Evolutionary conservation across 1,284 basidiomycete species (phyloP), one percentile per base, ranked within the genome.

Genomic region (Ustilago nuda): DNA sequence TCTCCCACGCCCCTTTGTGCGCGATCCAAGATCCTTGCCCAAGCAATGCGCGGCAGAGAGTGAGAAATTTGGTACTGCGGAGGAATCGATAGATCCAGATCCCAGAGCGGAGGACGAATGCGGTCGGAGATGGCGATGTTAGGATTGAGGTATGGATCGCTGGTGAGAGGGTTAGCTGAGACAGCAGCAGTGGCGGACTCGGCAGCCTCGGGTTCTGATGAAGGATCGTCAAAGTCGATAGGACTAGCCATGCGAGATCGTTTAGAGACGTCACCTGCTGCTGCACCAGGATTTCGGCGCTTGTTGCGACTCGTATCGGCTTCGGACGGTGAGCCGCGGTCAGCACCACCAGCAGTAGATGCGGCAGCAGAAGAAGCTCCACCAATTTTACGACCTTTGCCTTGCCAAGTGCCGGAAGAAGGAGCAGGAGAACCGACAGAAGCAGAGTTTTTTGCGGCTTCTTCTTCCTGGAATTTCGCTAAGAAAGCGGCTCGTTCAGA

Each of bases 391-490:
- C 65, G 57, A 1, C 67, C 68, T 54, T 66, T 66, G 8, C 68
- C 68, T 12, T 35, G 35, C 2, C 54, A 71, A 39, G 61, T 56
- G 17, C 65, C 72, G 9, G 77, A n/a, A 13, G 79, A 78, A 6
- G 76, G 66, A 9, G 61, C 76, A 17, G 72, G 70, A 4, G 64
- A 68, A 13, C 59, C 72, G 1, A 67, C 63, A 30, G 53, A 61
- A 1, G 70, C 74, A 7, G 73, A 63, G 9, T 56, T 67, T 52
- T 80, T 80, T 59, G 72, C 77, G 23, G 71, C 77, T 45, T 84
- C 83, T 57, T 83, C 82, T 33, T 81, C 80, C 46, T 82, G 80
- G 54, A 84, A 81, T 30, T 79, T 76, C 23, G 80, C 67, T 4
- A 85, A 66, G 72, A 85, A 85, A 5, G 79, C 77, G 0, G 72